Evolutionary conservation across 371 early-diverging fungal species (phyloP).

Genomic region (Syncephalastrum monosporum): DNA sequence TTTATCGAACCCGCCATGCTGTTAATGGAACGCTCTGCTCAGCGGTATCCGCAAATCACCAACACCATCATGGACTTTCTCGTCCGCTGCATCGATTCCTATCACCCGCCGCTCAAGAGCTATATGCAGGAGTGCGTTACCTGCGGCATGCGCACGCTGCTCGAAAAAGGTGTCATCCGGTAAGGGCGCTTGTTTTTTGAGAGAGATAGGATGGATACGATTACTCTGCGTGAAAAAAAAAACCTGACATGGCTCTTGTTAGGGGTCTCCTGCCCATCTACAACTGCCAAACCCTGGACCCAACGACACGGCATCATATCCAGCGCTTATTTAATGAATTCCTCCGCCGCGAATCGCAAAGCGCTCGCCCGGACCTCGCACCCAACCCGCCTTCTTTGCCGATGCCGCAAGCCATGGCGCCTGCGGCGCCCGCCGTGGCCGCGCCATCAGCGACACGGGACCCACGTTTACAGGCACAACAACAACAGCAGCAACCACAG

Average conservation of each 20-base stretch:
- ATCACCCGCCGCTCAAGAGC: constrained; percentile 52
- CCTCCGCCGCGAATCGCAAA: constrained; percentile 9
- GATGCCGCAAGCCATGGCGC: not conserved
- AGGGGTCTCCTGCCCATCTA: constrained; percentile 38
- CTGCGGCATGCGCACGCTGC: constrained; percentile 55
- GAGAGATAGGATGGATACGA: no score
- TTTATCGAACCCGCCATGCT: constrained; percentile 77
- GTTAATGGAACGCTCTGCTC: constrained; percentile 69
- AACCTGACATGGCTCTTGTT: constrained; percentile 1
- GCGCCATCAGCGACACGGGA: not conserved
- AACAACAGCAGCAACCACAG: not conserved
- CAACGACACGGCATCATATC: constrained; percentile 27
- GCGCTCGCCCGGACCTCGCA: constrained; percentile 8
- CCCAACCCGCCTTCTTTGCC: constrained; percentile 11
- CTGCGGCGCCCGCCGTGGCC: not conserved
- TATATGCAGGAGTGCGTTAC: constrained; percentile 52
- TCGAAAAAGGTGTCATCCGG: constrained; percentile 67
- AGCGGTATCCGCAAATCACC: constrained; percentile 66
- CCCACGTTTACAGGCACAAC: not conserved
- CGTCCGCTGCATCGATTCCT: constrained; percentile 55
- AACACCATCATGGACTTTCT: constrained; percentile 66
- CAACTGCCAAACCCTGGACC: constrained; percentile 29
- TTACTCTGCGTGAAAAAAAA: no score
- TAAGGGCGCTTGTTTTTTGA: no score
- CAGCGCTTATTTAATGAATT: constrained; percentile 30